Evolutionary conservation across 2,329 filamentous ascomycete genomes (phyloP).

Genomic region (Trichophyton schoenleinii): DNA sequence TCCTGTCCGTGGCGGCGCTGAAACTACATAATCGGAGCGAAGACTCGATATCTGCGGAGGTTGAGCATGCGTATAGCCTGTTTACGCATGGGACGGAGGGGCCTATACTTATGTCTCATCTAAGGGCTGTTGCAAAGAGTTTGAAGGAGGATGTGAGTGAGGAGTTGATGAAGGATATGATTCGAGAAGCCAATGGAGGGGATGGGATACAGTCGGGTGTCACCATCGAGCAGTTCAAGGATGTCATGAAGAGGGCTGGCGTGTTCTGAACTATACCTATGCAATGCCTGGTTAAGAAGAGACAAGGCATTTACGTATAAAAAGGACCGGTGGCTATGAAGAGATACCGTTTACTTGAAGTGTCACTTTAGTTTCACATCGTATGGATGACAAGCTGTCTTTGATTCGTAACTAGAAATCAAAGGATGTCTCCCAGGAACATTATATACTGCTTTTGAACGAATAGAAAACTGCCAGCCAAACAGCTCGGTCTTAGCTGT

Average conservation of each 20-base stretch:
- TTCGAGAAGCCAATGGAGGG: constrained; percentile 81
- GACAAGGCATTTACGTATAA: background rate
- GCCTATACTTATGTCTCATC: constrained; percentile 66
- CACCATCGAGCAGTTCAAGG: constrained; percentile 66
- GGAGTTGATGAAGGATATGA: constrained; percentile 80
- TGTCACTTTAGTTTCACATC: background rate
- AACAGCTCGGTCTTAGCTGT: background rate
- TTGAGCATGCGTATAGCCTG: constrained; percentile 68
- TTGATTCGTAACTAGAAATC: background rate
- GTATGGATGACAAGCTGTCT: background rate
- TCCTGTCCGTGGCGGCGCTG: constrained; percentile 77
- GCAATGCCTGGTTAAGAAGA: background rate
- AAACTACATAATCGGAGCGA: constrained; percentile 54
- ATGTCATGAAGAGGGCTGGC: constrained; percentile 72
- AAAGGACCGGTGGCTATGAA: background rate
- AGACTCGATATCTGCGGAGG: constrained; percentile 51
- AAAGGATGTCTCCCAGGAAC: too few species aligned
- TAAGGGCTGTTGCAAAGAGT: constrained; percentile 65
- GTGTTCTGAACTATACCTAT: constrained; percentile 50
- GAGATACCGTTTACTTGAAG: background rate
- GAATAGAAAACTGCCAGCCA: background rate
- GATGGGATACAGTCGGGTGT: constrained; percentile 59
- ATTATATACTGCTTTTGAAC: background rate
- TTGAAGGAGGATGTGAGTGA: constrained; percentile 78
- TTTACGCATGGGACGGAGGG: constrained; percentile 52